Percentiles rank a stretch among this genome's conserved stretches.
Conservation (phyloP, 108 stramenopile genomes). For the Chaetoceros tenuissimus region DNA sequence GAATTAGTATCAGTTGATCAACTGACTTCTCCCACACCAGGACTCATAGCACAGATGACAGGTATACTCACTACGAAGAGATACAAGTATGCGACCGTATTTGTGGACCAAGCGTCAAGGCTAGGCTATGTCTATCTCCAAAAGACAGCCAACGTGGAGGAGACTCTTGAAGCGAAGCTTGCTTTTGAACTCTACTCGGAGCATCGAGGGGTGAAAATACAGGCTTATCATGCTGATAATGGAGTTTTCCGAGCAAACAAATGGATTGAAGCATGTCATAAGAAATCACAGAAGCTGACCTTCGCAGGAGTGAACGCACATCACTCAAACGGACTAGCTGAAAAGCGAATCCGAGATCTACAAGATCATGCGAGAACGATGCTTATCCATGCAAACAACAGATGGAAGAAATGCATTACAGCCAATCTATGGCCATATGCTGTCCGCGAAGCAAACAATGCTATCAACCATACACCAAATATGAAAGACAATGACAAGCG, state of each 20-base stretch:
- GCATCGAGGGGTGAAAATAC: neutral
- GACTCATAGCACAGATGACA: slow-evolving; percentile 4
- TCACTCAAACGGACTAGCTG: slow-evolving; percentile 37
- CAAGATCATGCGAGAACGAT: slow-evolving; percentile 18
- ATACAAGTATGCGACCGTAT: slow-evolving; percentile 6
- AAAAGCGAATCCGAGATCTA: slow-evolving; percentile 26
- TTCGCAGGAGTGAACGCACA: slow-evolving; percentile 38
- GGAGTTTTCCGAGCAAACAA: slow-evolving; percentile 8
- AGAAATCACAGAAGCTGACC: slow-evolving; percentile 8
- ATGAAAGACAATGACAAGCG: neutral
- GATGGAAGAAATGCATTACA: slow-evolving; percentile 22
- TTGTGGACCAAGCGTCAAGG: neutral
- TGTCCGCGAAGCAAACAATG: slow-evolving; percentile 6
- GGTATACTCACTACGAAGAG: slow-evolving; percentile 6
- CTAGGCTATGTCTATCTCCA: slow-evolving; percentile 4
- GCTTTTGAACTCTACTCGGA: slow-evolving; percentile 8
- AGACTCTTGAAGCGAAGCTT: slow-evolving; percentile 7
- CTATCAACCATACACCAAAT: slow-evolving; percentile 4
- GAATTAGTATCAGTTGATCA: slow-evolving; percentile 6
- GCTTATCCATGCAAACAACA: slow-evolving; percentile 17
- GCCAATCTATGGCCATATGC: slow-evolving; percentile 30
- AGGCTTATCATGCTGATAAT: slow-evolving; percentile 25
- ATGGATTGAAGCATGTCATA: neutral
- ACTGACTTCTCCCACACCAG: slow-evolving; percentile 5
- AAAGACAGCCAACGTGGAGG: neutral